These are phyloP conservation scores for Calocera viscosa DNA, from an alignment of 768 basidiomycete species.

Conservation along the genomic window DNA sequence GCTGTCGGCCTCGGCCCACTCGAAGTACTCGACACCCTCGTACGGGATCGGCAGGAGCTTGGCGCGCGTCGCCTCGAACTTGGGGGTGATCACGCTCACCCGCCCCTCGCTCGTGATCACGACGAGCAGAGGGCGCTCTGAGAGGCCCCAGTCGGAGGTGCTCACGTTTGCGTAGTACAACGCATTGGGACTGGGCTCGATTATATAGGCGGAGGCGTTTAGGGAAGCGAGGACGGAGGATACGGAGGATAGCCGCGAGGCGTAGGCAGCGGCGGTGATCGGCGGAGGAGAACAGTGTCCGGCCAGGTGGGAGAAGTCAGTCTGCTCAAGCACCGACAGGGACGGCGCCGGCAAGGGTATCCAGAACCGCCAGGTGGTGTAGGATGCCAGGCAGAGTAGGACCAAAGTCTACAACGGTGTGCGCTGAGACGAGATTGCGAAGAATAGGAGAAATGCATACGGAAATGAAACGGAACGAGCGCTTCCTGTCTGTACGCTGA, in stretches of 20 bases:
- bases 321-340: neutral
- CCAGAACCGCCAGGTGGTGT: neutral
- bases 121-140: slow-evolving; percentile 67
- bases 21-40: slow-evolving; percentile 27
- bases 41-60: slow-evolving; percentile 39
- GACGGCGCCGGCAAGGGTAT: neutral
- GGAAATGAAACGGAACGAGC: neutral
- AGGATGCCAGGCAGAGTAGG: neutral
- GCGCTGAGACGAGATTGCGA: neutral
- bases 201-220: slow-evolving; percentile 56
- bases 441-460: neutral
- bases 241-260: slow-evolving; percentile 23
- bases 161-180: slow-evolving; percentile 66
- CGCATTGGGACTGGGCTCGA: slow-evolving; percentile 64
- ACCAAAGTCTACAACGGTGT: neutral
- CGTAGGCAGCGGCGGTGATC: neutral
- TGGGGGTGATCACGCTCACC: slow-evolving; percentile 56
- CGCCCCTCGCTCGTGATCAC: slow-evolving; percentile 39
- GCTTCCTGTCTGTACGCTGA: too few relatives aligned
- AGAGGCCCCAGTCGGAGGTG: slow-evolving; percentile 47
- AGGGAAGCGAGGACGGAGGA: slow-evolving; percentile 38
- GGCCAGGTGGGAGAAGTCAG: neutral
- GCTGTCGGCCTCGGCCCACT: slow-evolving; percentile 49
- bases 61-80: slow-evolving; percentile 64
- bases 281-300: neutral